phyloP scores from a whole-genome alignment of 1,284 basidiomycete genomes.

The Hortiboletus rubellus region DNA sequence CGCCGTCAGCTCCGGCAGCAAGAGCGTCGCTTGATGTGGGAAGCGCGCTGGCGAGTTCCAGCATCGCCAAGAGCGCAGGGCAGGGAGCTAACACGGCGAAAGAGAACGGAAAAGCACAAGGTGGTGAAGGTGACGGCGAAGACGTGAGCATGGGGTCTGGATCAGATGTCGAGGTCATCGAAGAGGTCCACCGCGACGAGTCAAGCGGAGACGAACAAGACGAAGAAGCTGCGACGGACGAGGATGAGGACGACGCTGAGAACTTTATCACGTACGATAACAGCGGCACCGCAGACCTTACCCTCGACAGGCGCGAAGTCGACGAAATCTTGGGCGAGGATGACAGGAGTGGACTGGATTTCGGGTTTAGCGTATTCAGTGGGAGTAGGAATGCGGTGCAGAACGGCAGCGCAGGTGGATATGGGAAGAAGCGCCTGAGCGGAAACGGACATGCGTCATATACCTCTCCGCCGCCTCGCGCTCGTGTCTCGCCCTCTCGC shows the following conservation, averaged over 20 bases:
- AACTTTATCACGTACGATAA: conserved; percentile 28
- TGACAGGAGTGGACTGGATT: not conserved
- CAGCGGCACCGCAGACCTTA: conserved; percentile 20
- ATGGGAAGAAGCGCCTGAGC: not conserved
- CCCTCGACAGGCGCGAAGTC: conserved; percentile 8
- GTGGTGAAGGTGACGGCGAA: conserved; percentile 9
- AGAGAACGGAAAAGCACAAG: conserved; percentile 12
- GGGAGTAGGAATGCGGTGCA: conserved; percentile 1
- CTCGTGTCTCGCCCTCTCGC: conserved; percentile 5
- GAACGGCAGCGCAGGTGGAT: not conserved
- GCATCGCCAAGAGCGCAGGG: not conserved
- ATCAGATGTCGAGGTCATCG: conserved; percentile 22
- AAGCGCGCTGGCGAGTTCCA: not conserved
- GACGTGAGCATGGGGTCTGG: conserved; percentile 30
- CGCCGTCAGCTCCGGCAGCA: conserved; percentile 31
- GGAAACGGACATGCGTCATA: not conserved
- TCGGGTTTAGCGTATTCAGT: conserved; percentile 36
- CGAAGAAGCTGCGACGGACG: conserved; percentile 6
- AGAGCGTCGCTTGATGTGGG: conserved; percentile 2
- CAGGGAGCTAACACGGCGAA: not conserved
- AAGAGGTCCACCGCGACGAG: conserved; percentile 11
- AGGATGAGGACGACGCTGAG: conserved; percentile 13
- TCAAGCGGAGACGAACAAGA: conserved; percentile 1
- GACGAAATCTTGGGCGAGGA: conserved; percentile 21
- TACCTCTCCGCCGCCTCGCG: conserved; percentile 8